phyloP scores from a whole-genome alignment of 257 asterid species.

The Fraxinus americana region DNA sequence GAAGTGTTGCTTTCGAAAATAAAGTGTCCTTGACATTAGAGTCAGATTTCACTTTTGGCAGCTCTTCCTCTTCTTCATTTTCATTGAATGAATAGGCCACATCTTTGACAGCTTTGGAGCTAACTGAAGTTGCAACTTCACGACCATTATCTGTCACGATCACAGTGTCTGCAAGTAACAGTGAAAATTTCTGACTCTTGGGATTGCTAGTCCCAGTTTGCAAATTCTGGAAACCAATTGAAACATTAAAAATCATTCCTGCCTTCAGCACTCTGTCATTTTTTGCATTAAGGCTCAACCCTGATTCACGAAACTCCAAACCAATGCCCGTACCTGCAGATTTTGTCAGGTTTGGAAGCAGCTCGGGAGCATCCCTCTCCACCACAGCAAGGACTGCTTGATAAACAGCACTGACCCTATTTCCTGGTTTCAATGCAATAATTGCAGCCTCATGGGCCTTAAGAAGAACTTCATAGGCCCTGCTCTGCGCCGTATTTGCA shows the following conservation, averaged over 20 bases:
- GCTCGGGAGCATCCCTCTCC: conserved; percentile 62
- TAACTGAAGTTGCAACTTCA: conserved; percentile 50
- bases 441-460: conserved; percentile 76
- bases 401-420: conserved; percentile 47
- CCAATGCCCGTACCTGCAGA: conserved; percentile 86
- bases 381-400: conserved; percentile 61
- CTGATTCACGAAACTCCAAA: conserved; percentile 76
- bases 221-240: conserved; percentile 71
- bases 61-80: conserved; percentile 54
- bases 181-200: conserved; percentile 53
- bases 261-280: conserved; percentile 57
- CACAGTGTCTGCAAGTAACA: conserved; percentile 76
- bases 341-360: conserved; percentile 57
- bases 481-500: conserved; percentile 49
- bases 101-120: conserved; percentile 53
- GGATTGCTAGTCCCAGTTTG: conserved; percentile 47
- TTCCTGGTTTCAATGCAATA: conserved; percentile 59
- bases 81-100: conserved; percentile 58
- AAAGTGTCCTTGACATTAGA: conserved; percentile 30
- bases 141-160: conserved; percentile 38
- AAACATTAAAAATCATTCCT: conserved; percentile 77
- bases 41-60: conserved; percentile 29
- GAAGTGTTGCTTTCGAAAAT: conserved; percentile 63
- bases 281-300: conserved; percentile 54
- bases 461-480: conserved; percentile 69